phyloP scores from a whole-genome alignment of 2,329 filamentous ascomycete species.

The Pyrenochaeta sp. region DNA sequence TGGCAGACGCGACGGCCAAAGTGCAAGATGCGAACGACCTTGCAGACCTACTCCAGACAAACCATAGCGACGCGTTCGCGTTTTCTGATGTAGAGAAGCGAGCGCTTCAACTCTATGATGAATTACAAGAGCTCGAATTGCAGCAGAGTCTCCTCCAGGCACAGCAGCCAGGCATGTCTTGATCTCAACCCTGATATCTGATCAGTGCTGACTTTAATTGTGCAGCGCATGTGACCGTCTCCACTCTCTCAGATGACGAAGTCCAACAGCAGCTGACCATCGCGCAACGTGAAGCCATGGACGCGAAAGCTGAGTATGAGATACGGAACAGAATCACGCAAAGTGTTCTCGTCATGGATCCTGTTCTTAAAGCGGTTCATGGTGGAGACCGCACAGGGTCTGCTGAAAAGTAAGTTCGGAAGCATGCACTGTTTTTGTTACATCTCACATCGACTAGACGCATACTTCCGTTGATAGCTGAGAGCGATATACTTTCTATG shows the following conservation, averaged over 20 bases:
- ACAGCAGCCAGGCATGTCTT: conserved; percentile 40
- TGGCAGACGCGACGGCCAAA: conserved; percentile 24
- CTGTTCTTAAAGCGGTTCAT: conserved; percentile 80
- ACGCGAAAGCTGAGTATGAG: conserved; percentile 73
- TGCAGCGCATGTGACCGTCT: conserved; percentile 38
- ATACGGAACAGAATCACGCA: conserved; percentile 74
- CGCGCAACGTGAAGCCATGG: conserved; percentile 71
- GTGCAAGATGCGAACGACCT: conserved; percentile 23
- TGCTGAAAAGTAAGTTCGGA: conserved; percentile 69
- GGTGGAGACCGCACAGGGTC: conserved; percentile 68
- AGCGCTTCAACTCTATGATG: conserved; percentile 74
- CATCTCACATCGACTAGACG: conserved; percentile 57
- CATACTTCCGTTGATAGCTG: conserved; percentile 70
- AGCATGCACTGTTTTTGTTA: not conserved
- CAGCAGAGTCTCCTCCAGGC: conserved; percentile 71
- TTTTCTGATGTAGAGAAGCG: conserved; percentile 72
- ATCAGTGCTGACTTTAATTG: conserved; percentile 11
- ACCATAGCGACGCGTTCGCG: conserved; percentile 57
- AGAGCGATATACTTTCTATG: conserved; percentile 72
- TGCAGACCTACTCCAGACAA: conserved; percentile 52
- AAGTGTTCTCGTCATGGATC: conserved; percentile 74
- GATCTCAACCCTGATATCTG: not conserved
- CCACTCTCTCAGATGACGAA: conserved; percentile 58
- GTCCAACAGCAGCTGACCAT: conserved; percentile 58
- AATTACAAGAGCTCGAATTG: conserved; percentile 73